These are phyloP conservation scores for Cicer judaicum DNA, from an alignment of 306 rosid genomes.

Conservation along the genomic window DNA sequence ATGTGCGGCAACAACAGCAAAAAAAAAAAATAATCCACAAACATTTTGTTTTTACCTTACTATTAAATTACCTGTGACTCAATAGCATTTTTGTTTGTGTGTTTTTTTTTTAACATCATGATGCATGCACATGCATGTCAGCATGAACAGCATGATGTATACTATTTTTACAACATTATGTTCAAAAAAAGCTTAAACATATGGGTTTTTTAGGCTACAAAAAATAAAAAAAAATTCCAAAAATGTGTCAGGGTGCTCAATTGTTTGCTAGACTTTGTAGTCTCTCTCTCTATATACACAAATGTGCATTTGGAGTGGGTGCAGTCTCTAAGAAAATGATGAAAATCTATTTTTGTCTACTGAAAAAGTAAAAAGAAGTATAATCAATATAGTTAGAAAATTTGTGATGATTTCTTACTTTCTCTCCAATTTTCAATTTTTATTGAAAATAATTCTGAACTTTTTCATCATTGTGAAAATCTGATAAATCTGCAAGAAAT, in stretches of 20 bases:
- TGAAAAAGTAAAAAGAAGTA: constrained; percentile 53
- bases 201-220: constrained; percentile 40
- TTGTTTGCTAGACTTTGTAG: constrained; percentile 45
- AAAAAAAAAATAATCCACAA: constrained; percentile 40
- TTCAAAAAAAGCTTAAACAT: background rate
- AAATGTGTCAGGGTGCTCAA: constrained; percentile 52
- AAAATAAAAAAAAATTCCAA: constrained; percentile 1
- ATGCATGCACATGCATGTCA: constrained; percentile 47
- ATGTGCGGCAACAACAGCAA: constrained; percentile 45
- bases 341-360: constrained; percentile 59
- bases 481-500: constrained; percentile 68
- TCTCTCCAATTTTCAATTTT: constrained; percentile 29
- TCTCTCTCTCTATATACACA: constrained; percentile 9
- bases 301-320: constrained; percentile 48
- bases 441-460: constrained; percentile 50
- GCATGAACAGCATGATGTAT: constrained; percentile 44
- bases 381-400: constrained; percentile 52
- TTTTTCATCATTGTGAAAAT: constrained; percentile 68
- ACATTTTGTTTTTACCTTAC: constrained; percentile 41
- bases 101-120: constrained; percentile 30
- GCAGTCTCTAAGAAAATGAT: constrained; percentile 79
- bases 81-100: constrained; percentile 35
- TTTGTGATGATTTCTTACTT: constrained; percentile 61
- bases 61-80: constrained; percentile 58
- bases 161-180: constrained; percentile 37